Evolutionary conservation across 2,329 filamentous ascomycete species (phyloP).

Genomic region (Didymella lethalis): DNA sequence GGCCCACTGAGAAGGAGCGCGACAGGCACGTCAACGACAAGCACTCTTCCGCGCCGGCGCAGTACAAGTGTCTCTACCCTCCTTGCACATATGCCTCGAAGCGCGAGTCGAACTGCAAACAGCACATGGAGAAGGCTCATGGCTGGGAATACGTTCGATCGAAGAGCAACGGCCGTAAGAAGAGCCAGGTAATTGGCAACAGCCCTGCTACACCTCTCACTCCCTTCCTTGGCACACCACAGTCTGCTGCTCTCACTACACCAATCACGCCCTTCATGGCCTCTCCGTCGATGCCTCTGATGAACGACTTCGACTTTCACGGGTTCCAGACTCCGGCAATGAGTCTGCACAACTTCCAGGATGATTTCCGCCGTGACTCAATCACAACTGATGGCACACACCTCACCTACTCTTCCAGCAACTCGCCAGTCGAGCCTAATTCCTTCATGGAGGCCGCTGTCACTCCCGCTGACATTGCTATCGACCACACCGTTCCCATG

Average conservation of each 20-base stretch:
- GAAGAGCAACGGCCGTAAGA: slow-evolving; percentile 77
- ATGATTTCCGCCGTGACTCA: slow-evolving; percentile 50
- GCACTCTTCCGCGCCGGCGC: slow-evolving; percentile 79
- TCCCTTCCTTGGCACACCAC: slow-evolving; percentile 48
- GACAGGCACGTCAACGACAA: slow-evolving; percentile 97
- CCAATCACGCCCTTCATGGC: slow-evolving; percentile 51
- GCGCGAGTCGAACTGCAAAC: slow-evolving; percentile 95
- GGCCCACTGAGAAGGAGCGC: slow-evolving; percentile 97
- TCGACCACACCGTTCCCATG: slow-evolving; percentile 68
- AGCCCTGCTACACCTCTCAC: slow-evolving; percentile 46
- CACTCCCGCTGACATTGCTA: slow-evolving; percentile 58
- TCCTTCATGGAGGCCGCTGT: slow-evolving; percentile 53
- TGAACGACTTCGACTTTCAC: slow-evolving; percentile 43
- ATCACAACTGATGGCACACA: slow-evolving; percentile 47
- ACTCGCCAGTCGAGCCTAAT: slow-evolving; percentile 53
- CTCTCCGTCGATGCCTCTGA: slow-evolving; percentile 53
- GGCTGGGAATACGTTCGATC: slow-evolving; percentile 89
- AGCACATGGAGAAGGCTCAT: slow-evolving; percentile 98
- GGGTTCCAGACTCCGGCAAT: slow-evolving; percentile 45
- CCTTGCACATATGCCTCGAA: slow-evolving; percentile 94
- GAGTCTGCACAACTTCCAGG: slow-evolving; percentile 40
- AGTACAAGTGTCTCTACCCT: slow-evolving; percentile 83
- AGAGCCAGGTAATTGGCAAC: slow-evolving; percentile 36
- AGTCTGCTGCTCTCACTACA: slow-evolving; percentile 46
- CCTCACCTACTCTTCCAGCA: slow-evolving; percentile 51